A percentile compares a stretch with the other conserved stretches of the same genome.
phyloP scores from a whole-genome alignment of 306 rosid species.

The Rosa multiflora region DNA sequence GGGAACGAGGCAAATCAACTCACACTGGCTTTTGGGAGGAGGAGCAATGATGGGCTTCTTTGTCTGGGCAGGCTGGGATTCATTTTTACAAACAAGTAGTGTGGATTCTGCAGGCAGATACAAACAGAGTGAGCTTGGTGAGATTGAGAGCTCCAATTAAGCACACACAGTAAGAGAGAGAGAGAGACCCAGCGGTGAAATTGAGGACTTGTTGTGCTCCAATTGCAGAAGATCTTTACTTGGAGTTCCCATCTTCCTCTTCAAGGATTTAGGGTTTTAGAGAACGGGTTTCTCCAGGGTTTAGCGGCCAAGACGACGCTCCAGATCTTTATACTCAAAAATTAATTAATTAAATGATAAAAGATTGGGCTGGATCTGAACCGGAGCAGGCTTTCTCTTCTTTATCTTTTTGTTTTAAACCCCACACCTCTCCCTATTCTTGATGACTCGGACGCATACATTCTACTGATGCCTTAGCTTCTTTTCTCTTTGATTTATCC shows the following conservation, averaged over 20 bases:
- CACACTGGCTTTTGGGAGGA: conserved; percentile 57
- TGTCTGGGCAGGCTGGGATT: conserved; percentile 6
- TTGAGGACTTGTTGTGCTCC: conserved; percentile 48
- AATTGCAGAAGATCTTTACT: conserved; percentile 75
- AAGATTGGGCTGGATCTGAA: too few relatives aligned
- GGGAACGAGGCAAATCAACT: neutral
- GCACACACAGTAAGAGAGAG: neutral
- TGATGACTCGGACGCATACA: too few relatives aligned
- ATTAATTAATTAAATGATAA: too few relatives aligned
- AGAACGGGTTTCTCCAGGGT: neutral
- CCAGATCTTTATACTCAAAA: neutral
- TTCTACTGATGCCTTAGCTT: too few relatives aligned
- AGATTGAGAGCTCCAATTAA: neutral
- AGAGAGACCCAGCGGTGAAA: conserved; percentile 50
- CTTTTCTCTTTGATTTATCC: too few relatives aligned
- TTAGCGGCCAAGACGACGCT: neutral
- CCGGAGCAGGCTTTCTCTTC: too few relatives aligned
- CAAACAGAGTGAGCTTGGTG: neutral
- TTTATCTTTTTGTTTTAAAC: too few relatives aligned
- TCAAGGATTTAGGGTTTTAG: conserved; percentile 1
- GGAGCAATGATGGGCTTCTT: conserved; percentile 45
- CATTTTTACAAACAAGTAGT: conserved; percentile 42
- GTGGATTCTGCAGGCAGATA: conserved; percentile 47
- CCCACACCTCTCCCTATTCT: too few relatives aligned
- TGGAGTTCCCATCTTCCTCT: conserved; percentile 42